A percentile compares a stretch with the other conserved stretches of the same genome.
Conservation (phyloP, 1,139 yeast genomes). For the Magnusiomyces paraingens region DNA sequence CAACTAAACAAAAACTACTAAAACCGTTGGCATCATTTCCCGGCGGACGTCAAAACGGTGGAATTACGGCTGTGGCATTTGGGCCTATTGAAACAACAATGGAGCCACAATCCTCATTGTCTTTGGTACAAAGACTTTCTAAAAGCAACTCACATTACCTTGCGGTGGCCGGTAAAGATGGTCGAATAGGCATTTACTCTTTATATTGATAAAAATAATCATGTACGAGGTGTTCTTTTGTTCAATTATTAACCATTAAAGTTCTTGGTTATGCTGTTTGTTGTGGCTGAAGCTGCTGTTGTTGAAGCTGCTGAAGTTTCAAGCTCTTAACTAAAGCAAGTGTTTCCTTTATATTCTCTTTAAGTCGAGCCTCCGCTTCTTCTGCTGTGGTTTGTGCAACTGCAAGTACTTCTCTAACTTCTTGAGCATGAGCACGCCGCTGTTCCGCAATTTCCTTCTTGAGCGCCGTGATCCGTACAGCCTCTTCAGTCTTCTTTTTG, state of each 20-base stretch:
- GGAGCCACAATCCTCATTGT: not conserved
- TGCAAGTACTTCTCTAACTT: slow-evolving; percentile 15
- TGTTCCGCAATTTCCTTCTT: slow-evolving; percentile 20
- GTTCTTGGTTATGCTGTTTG: not conserved
- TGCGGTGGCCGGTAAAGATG: slow-evolving; percentile 37
- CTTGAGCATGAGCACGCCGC: slow-evolving; percentile 21
- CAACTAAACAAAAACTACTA: slow-evolving; percentile 10
- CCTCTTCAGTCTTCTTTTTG: not conserved
- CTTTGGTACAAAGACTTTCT: not conserved
- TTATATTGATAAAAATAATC: slow-evolving; percentile 21
- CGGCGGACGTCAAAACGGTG: slow-evolving; percentile 29
- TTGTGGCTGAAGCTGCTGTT: too few relatives aligned
- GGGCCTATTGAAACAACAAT: slow-evolving; percentile 14
- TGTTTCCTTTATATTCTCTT: slow-evolving; percentile 9
- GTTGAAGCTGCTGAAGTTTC: not conserved
- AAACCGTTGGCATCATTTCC: slow-evolving; percentile 29
- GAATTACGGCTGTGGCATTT: slow-evolving; percentile 24
- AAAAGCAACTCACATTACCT: slow-evolving; percentile 24
- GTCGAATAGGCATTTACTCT: slow-evolving; percentile 32
- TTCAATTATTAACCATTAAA: not conserved
- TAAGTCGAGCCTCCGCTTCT: slow-evolving; percentile 5
- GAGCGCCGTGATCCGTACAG: slow-evolving; percentile 9
- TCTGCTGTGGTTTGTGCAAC: not conserved
- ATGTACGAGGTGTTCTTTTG: not conserved
- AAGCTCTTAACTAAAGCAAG: slow-evolving; percentile 7